Conservation (phyloP, 345 rosid species). For the Isatis tinctoria region DNA sequence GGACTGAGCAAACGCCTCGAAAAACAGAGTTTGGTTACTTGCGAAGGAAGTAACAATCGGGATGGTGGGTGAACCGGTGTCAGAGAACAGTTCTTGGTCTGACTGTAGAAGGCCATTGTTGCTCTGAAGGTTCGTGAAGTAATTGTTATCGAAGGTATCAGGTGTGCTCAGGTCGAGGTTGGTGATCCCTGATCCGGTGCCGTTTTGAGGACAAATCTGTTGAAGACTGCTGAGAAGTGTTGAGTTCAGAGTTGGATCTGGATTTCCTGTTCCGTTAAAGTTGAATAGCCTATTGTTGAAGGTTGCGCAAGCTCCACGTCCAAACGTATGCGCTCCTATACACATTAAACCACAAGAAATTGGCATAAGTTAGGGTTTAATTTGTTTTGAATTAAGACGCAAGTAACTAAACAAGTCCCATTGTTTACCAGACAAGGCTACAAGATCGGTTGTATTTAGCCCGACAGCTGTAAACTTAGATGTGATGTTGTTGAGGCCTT, state of each 20-base stretch:
- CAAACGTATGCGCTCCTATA: constrained; percentile 69
- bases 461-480: constrained; percentile 30
- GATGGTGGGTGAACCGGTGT: constrained; percentile 40
- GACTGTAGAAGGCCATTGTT: constrained; percentile 50
- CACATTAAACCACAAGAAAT: not conserved
- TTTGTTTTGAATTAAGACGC: not conserved
- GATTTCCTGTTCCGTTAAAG: constrained; percentile 37
- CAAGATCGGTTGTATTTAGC: constrained; percentile 28
- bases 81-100: constrained; percentile 57
- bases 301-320: constrained; percentile 40
- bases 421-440: constrained; percentile 27
- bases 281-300: constrained; percentile 44
- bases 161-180: constrained; percentile 53
- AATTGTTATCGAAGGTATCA: constrained; percentile 44
- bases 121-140: constrained; percentile 46
- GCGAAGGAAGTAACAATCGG: constrained; percentile 39
- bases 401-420: not conserved
- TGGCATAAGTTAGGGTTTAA: not conserved
- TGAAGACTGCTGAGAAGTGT: constrained; percentile 37
- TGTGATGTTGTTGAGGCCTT: constrained; percentile 21
- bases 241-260: constrained; percentile 52
- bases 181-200: constrained; percentile 27
- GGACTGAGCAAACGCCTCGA: constrained; percentile 47
- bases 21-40: constrained; percentile 47
- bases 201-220: constrained; percentile 50